Base-by-base conservation (phyloP, 768 basidiomycete species). In the Sporobolomyces phaffii region DNA sequence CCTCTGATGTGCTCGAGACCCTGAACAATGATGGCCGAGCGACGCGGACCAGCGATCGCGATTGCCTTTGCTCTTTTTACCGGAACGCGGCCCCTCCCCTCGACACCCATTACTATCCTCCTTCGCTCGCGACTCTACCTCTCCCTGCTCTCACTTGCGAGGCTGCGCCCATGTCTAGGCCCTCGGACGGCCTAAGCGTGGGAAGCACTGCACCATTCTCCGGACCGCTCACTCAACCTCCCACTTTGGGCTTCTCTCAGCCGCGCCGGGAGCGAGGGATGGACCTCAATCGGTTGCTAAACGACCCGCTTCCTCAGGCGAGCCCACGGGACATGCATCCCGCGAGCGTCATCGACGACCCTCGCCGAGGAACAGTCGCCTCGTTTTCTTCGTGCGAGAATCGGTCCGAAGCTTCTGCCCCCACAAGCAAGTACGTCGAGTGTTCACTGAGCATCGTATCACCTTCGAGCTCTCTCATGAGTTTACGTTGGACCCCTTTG, bases 261-360 rank as follows among this genome's bases (percentile, higher is more conserved):
- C 54, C 54, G 41, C 54, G 38, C 2, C 10, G 14, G 5, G 38
- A 56, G 38, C 54, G 38, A 26, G 38, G 24, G 2, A 56, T 56
- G 54, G 54, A 40, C 28, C 28, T 56, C 26, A 56, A 24, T 24
- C 38, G 54, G 33, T 20, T 56, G 24, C 54, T 56, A 22, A 56
- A 56, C 54, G 54, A 43, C 11, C 40, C 54, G 6, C 26, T 43
- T 6, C 54, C 54, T 28, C 54, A 38, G n/a, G 29, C 29, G 40
- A 38, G 54, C 28, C 11, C 54, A 14, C 54, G 38, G 3, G 24
- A 38, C 17, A 4, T 15, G 11, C 40, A 6, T 2, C 40, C 24
- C 24, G n/a, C 53, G 31, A 31, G 8, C 31, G 29, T 15, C 22
- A 50, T 10, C 10, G 6, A 6, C 13, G 48, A 50, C 31, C 48